These are phyloP conservation scores for Chenopodium suecicum DNA, from an alignment of 148 eudicot genomes.

Conservation along the genomic window DNA sequence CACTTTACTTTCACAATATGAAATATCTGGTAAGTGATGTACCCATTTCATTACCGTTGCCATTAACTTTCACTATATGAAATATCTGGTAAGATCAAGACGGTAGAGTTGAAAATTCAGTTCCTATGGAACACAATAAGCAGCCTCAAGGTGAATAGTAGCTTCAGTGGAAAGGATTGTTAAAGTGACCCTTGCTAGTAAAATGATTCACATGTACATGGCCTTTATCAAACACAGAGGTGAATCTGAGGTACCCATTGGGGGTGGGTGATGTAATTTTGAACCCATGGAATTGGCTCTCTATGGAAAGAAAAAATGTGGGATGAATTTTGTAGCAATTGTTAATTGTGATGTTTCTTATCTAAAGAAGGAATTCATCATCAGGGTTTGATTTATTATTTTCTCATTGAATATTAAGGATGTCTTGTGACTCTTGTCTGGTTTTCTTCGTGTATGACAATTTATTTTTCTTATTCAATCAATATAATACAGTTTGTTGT, in stretches of 20 bases:
- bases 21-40: conserved; percentile 49
- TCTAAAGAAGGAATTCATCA: not conserved
- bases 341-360: not conserved
- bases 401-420: not conserved
- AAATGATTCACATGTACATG: not conserved
- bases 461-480: not conserved
- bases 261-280: not conserved
- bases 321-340: not conserved
- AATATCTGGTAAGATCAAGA: conserved; percentile 46
- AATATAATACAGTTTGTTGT: not conserved
- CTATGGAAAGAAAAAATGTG: not conserved
- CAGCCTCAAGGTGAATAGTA: not conserved
- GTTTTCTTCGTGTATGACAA: not conserved
- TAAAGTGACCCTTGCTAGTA: not conserved
- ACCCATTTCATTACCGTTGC: not conserved
- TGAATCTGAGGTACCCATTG: not conserved
- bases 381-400: not conserved
- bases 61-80: conserved; percentile 45
- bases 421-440: not conserved
- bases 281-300: not conserved
- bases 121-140: too few relatives aligned
- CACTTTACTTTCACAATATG: conserved; percentile 68
- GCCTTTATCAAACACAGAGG: not conserved
- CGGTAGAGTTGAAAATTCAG: not conserved
- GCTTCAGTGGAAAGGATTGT: not conserved